Percentiles rank a stretch among this genome's conserved stretches.
Conservation (phyloP, 371 early-diverging fungal genomes). For the Conidiobolus incongruus region DNA sequence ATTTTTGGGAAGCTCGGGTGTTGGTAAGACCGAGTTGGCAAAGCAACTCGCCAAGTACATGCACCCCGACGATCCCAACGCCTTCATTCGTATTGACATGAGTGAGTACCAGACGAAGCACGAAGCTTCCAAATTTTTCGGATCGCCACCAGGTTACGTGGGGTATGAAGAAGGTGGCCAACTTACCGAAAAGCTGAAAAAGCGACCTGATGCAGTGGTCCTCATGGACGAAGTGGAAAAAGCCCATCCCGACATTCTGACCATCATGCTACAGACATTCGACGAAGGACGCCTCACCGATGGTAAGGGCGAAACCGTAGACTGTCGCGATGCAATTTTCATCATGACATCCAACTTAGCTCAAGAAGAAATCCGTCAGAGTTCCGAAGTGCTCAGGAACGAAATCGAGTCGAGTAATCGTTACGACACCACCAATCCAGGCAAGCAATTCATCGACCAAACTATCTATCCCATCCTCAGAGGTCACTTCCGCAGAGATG, state of each 20-base stretch:
- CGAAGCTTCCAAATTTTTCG: constrained; percentile 64
- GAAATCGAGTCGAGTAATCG: constrained; percentile 20
- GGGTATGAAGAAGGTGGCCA: constrained; percentile 64
- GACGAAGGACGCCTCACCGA: constrained; percentile 83
- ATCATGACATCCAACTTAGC: constrained; percentile 79
- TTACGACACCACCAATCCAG: constrained; percentile 10
- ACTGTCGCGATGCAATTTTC: constrained; percentile 83
- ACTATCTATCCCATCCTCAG: constrained; percentile 29
- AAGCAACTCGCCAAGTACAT: constrained; percentile 71
- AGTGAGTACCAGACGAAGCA: constrained; percentile 63
- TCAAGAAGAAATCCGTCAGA: constrained; percentile 33
- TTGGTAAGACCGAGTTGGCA: constrained; percentile 68
- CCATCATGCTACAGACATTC: constrained; percentile 55
- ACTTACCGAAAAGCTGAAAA: constrained; percentile 68
- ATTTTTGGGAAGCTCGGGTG: constrained; percentile 85
- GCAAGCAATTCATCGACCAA: constrained; percentile 22
- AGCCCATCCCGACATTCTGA: constrained; percentile 52
- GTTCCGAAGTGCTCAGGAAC: constrained; percentile 21
- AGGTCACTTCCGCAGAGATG: constrained; percentile 27
- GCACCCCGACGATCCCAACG: constrained; percentile 51
- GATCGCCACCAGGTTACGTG: constrained; percentile 74
- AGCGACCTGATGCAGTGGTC: constrained; percentile 71
- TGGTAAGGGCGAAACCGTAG: constrained; percentile 53
- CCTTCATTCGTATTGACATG: constrained; percentile 80
- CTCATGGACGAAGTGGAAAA: constrained; percentile 85